Base-by-base conservation (phyloP, 495 filamentous ascomycete species). In the Polyplosphaeria fusca region DNA sequence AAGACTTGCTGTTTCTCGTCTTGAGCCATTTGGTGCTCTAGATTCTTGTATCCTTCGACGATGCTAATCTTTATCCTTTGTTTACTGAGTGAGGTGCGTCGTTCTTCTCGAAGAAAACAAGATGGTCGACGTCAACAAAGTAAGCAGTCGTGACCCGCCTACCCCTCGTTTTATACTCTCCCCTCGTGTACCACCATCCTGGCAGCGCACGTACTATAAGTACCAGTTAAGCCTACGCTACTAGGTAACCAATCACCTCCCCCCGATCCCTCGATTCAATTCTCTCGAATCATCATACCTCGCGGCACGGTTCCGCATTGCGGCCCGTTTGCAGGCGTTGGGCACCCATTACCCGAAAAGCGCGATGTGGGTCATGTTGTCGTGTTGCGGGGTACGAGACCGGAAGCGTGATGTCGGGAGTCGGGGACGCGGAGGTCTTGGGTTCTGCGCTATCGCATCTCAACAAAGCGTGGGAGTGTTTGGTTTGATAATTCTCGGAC, bases 21-120 rank as follows among this genome's bases (percentile, higher is more conserved):
- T 18, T 59, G 43, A 1, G 57, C 35, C 50, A 53, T 54, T 20
- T 35, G 7, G 30, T 14, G 30, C 30, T 35, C 30, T 35, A 14
- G 30, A 35, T 35, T 14, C 7, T 14, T 7, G 30, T 7, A 35
- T n/a, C n/a, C n/a, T n/a, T n/a, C n/a, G n/a, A n/a, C n/a, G n/a
- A n/a, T n/a, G n/a, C n/a, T n/a, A n/a, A n/a, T n/a, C n/a, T n/a
- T n/a, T n/a, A n/a, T n/a, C n/a, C n/a, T n/a, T n/a, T n/a, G n/a
- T n/a, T n/a, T n/a, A n/a, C n/a, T n/a, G n/a, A n/a, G n/a, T n/a
- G n/a, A n/a, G n/a, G n/a, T n/a, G n/a, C n/a, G n/a, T n/a, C n/a
- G n/a, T n/a, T n/a, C n/a, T n/a, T n/a, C n/a, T n/a, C n/a, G 30
- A 35, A 14, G 30, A 35, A 35, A 14, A 14, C 30, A 35, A 7